Evolutionary conservation across 2,329 filamentous ascomycete species (phyloP).

Genomic region (Fusarium hostae): DNA sequence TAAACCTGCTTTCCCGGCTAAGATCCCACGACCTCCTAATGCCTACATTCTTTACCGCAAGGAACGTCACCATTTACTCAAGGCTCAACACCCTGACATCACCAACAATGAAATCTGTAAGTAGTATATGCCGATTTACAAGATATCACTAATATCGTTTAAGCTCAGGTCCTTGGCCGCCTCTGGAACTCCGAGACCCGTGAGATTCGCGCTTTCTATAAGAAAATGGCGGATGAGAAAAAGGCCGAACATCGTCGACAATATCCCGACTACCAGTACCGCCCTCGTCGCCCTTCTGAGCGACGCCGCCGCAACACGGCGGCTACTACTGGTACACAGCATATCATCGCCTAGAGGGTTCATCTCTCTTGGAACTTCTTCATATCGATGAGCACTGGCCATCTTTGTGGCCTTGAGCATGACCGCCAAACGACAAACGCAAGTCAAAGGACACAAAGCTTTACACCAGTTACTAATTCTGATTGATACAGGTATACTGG

Average conservation of each 20-base stretch:
- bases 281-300: slow-evolving; percentile 41
- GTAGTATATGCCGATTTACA: slow-evolving; percentile 20
- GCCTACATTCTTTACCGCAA: slow-evolving; percentile 57
- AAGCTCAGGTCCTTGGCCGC: slow-evolving; percentile 51
- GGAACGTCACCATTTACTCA: slow-evolving; percentile 51
- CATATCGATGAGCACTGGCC: neutral
- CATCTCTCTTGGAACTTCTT: neutral
- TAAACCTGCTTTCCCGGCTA: neutral
- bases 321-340: neutral
- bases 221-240: slow-evolving; percentile 46
- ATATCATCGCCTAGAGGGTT: neutral
- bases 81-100: slow-evolving; percentile 49
- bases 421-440: neutral
- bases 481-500: neutral
- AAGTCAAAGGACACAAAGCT: neutral
- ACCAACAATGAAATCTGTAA: slow-evolving; percentile 58
- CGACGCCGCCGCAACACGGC: slow-evolving; percentile 20
- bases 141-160: slow-evolving; percentile 28
- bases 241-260: slow-evolving; percentile 46
- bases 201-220: slow-evolving; percentile 48
- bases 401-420: neutral
- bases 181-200: slow-evolving; percentile 51
- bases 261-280: slow-evolving; percentile 54
- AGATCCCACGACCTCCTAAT: slow-evolving; percentile 54
- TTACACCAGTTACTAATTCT: neutral